Evolutionary conservation across 345 rosid species (phyloP).

Genomic region (Bruguiera parviflora): DNA sequence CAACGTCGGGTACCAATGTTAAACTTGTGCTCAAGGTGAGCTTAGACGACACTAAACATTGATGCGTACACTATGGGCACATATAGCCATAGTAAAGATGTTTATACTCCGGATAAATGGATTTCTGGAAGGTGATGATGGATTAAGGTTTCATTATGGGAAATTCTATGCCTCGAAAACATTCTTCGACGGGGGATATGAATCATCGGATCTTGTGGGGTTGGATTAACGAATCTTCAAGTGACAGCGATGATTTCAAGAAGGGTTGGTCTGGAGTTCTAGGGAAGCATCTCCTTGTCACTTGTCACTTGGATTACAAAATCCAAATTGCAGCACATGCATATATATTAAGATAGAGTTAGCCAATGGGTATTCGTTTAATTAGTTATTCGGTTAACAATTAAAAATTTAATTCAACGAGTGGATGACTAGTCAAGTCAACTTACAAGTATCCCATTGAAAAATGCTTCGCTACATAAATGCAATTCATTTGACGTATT

Average conservation of each 20-base stretch:
- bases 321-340: no score
- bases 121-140: constrained; percentile 36
- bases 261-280: constrained; percentile 75
- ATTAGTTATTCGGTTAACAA: no score
- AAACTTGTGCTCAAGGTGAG: constrained; percentile 59
- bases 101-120: constrained; percentile 45
- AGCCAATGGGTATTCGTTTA: no score
- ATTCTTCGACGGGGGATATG: constrained; percentile 48
- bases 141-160: constrained; percentile 62
- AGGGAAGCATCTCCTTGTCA: constrained; percentile 30
- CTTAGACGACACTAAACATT: constrained; percentile 40
- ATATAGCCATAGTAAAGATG: constrained; percentile 31
- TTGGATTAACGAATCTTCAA: constrained; percentile 63
- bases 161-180: constrained; percentile 75
- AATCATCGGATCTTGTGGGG: constrained; percentile 61
- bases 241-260: constrained; percentile 28
- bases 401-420: no score
- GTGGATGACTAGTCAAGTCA: no score
- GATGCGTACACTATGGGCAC: constrained; percentile 50
- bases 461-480: no score
- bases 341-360: no score
- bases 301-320: no score
- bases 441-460: no score
- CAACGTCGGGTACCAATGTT: constrained; percentile 1
- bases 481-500: no score